phyloP scores from a whole-genome alignment of 208 protist genomes.

The Trypanosoma platydactyli region DNA sequence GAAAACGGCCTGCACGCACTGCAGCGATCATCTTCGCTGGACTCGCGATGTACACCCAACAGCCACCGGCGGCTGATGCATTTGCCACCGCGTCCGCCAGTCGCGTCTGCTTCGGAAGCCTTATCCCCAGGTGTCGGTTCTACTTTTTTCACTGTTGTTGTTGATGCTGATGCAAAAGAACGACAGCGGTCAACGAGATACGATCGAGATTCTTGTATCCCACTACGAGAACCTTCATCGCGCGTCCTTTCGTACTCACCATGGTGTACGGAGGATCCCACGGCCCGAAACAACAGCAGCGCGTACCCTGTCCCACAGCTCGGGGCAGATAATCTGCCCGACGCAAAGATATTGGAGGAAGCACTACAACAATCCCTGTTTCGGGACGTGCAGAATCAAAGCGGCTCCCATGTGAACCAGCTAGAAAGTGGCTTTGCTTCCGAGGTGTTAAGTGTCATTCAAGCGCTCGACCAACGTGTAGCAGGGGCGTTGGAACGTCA shows the following conservation, averaged over 20 bases:
- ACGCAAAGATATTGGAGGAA: conserved; percentile 9
- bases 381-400: conserved; percentile 8
- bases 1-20: conserved; percentile 10
- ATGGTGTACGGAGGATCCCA: neutral
- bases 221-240: neutral
- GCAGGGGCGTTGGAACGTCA: conserved; percentile 56
- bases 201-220: neutral
- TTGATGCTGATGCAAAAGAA: neutral
- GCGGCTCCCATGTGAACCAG: conserved; percentile 4
- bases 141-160: neutral
- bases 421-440: conserved; percentile 45
- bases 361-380: conserved; percentile 19
- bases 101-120: neutral
- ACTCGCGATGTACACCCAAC: no score
- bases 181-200: neutral
- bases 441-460: conserved; percentile 83
- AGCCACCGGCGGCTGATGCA: conserved; percentile 5
- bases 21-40: neutral
- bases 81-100: conserved; percentile 9
- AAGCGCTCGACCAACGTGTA: conserved; percentile 75
- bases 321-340: neutral
- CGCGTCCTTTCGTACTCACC: conserved; percentile 4
- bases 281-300: neutral
- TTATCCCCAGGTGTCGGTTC: neutral
- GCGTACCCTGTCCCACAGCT: conserved; percentile 22